Conservation (phyloP, 2,329 filamentous ascomycete genomes). For the Fonsecaea monophora region DNA sequence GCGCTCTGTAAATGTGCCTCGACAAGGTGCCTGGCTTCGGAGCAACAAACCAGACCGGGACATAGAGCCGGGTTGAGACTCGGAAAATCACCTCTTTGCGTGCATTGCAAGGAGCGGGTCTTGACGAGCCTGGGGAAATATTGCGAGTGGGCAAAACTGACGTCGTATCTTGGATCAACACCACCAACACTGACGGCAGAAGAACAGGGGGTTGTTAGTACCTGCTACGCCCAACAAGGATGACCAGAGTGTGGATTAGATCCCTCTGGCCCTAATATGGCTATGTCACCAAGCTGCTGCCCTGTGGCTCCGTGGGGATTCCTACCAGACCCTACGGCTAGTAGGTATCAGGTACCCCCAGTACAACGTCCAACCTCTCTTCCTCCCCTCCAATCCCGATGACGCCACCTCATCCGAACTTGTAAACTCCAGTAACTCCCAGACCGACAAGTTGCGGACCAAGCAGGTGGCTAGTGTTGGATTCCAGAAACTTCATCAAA, state of each 20-base stretch:
- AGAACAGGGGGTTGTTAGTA: not conserved
- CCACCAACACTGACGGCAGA: not conserved
- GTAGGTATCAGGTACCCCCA: not conserved
- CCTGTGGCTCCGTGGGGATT: not conserved
- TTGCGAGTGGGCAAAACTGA: conserved; percentile 12
- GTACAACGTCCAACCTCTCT: not conserved
- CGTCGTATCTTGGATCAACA: conserved; percentile 3
- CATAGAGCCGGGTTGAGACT: conserved; percentile 21
- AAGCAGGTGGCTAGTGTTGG: not conserved
- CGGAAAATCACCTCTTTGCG: conserved; percentile 3
- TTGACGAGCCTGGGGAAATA: not conserved
- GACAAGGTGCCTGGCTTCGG: conserved; percentile 23
- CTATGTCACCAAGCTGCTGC: no score
- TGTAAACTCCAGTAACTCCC: not conserved
- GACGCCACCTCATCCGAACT: conserved; percentile 4
- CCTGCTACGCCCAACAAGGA: conserved; percentile 1
- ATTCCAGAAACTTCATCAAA: conserved; percentile 14
- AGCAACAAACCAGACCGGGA: conserved; percentile 27
- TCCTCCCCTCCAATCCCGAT: not conserved
- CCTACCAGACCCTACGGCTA: no score
- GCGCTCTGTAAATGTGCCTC: not conserved
- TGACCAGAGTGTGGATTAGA: not conserved
- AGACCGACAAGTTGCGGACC: conserved; percentile 7
- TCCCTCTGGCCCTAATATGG: not conserved
- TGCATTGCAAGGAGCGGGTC: conserved; percentile 2